Evolutionary conservation across 2,329 filamentous ascomycete species (phyloP).

Genomic region (Truncatella angustata): DNA sequence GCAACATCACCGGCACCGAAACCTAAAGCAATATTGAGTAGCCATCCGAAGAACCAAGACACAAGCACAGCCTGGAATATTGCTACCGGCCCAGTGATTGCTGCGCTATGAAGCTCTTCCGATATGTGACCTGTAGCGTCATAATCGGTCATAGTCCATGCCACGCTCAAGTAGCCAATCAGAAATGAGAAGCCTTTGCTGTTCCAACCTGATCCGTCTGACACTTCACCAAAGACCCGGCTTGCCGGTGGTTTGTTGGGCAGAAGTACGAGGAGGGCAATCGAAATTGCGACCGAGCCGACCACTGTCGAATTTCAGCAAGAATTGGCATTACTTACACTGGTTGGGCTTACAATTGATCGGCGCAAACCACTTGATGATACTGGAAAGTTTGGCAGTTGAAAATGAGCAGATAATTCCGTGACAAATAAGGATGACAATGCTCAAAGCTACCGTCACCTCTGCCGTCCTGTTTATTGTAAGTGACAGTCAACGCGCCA

Average conservation of each 20-base stretch:
- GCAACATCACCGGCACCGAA: slow-evolving; percentile 61
- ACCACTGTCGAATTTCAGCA: slow-evolving; percentile 33
- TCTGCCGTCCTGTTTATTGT: slow-evolving; percentile 43
- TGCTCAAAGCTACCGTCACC: slow-evolving; percentile 57
- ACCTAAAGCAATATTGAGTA: slow-evolving; percentile 61
- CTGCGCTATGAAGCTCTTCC: slow-evolving; percentile 65
- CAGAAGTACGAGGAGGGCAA: slow-evolving; percentile 56
- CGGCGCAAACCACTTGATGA: slow-evolving; percentile 64
- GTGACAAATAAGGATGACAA: slow-evolving; percentile 52
- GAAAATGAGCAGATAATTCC: slow-evolving; percentile 62
- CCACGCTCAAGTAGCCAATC: slow-evolving; percentile 53
- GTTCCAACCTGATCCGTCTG: slow-evolving; percentile 62
- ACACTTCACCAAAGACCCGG: slow-evolving; percentile 62
- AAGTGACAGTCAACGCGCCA: neutral
- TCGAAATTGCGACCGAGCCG: slow-evolving; percentile 59
- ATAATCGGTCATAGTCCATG: slow-evolving; percentile 69
- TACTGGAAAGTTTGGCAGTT: slow-evolving; percentile 56
- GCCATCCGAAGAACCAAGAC: slow-evolving; percentile 59
- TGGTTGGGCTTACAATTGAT: slow-evolving; percentile 51
- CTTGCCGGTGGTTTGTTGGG: slow-evolving; percentile 55
- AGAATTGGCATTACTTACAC: neutral
- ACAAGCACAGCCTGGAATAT: slow-evolving; percentile 59
- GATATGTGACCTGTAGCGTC: slow-evolving; percentile 68
- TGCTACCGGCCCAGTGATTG: slow-evolving; percentile 56
- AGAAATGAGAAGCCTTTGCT: slow-evolving; percentile 61